phyloP scores from a whole-genome alignment of 148 eudicot genomes.

The Camellia japonica region DNA sequence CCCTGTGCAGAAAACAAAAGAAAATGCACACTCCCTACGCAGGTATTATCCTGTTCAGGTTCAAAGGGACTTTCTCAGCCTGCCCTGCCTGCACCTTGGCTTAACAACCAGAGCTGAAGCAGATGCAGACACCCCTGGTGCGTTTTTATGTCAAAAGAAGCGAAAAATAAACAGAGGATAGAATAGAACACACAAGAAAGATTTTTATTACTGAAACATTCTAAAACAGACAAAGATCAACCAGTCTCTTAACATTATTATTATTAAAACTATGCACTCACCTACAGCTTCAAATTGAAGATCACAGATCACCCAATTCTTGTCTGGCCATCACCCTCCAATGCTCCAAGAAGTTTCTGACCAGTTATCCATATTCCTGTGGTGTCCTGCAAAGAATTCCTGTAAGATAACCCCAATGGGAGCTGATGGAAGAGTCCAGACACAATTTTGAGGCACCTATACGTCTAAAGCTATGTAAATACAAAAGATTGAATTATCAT shows the following conservation, averaged over 20 bases:
- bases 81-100: constrained; percentile 39
- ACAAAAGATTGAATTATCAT: background rate
- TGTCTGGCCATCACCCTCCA: background rate
- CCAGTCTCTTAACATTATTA: constrained; percentile 28
- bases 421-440: background rate
- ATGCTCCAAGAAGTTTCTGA: constrained; percentile 12
- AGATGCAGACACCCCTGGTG: constrained; percentile 98
- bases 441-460: background rate
- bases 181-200: constrained; percentile 1
- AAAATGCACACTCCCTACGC: constrained; percentile 99
- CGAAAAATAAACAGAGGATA: constrained; percentile 2
- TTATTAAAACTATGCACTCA: constrained; percentile 36
- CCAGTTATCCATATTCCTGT: background rate
- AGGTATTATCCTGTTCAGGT: constrained; percentile 99
- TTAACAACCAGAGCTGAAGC: constrained; percentile 37
- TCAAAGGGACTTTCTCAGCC: constrained; percentile 99
- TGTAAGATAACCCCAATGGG: background rate
- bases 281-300: constrained; percentile 35
- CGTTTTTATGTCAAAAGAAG: constrained; percentile 66
- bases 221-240: constrained; percentile 15
- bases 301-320: constrained; percentile 11
- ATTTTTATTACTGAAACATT: constrained; percentile 22
- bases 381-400: constrained; percentile 13
- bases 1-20: constrained; percentile 56
- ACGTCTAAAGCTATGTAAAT: background rate